phyloP scores from a whole-genome alignment of 2,329 filamentous ascomycete genomes.

The Microascus cirrosus region DNA sequence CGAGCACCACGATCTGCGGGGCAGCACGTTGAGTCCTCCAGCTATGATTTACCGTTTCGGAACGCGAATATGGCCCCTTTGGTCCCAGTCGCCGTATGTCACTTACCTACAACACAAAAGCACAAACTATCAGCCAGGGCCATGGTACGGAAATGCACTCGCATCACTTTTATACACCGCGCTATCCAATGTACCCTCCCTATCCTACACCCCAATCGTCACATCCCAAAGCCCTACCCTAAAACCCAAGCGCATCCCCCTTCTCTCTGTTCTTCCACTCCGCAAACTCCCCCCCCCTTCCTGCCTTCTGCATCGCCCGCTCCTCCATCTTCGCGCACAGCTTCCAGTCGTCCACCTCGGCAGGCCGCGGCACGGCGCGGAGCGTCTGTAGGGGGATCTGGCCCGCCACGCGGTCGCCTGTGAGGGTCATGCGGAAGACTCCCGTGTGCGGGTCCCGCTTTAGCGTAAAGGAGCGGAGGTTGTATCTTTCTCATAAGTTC shows the following conservation, averaged over 20 bases:
- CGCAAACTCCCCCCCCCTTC: constrained; percentile 26
- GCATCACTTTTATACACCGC: too few species aligned
- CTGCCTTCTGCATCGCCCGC: constrained; percentile 24
- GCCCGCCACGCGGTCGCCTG: constrained; percentile 28
- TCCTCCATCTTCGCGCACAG: constrained; percentile 34
- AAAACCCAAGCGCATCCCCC: constrained; percentile 1
- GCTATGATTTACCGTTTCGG: too few species aligned
- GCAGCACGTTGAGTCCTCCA: too few species aligned
- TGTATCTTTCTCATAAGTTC: constrained; percentile 26
- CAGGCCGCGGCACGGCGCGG: constrained; percentile 34
- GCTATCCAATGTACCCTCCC: background rate
- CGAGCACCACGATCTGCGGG: too few species aligned
- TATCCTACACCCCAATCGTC: background rate
- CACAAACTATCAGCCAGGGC: too few species aligned
- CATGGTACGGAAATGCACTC: too few species aligned
- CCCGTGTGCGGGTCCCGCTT: constrained; percentile 26
- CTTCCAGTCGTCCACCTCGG: constrained; percentile 45
- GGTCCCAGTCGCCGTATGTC: too few species aligned
- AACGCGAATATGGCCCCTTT: too few species aligned
- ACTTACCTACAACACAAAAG: too few species aligned
- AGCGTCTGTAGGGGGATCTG: constrained; percentile 32
- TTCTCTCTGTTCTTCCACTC: constrained; percentile 25
- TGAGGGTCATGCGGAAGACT: constrained; percentile 31
- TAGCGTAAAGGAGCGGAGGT: constrained; percentile 32
- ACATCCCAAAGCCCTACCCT: background rate